phyloP scores from a whole-genome alignment of 257 asterid genomes.

The Ilex asprella region DNA sequence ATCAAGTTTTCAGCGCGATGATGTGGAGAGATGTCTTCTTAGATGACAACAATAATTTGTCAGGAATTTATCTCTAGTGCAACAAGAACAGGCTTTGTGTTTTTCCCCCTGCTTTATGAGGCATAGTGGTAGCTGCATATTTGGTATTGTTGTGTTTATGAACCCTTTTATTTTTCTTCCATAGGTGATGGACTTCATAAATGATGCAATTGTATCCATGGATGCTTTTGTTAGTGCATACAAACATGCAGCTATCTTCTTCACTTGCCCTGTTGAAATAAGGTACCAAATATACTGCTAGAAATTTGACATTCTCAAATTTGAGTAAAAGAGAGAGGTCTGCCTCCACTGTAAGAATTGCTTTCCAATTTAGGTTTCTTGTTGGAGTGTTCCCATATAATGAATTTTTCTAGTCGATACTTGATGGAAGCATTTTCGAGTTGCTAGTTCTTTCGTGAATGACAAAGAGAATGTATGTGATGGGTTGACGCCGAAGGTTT shows the following conservation, averaged over 20 bases:
- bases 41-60: background rate
- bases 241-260: conserved; percentile 67
- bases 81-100: background rate
- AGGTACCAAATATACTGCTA: conserved; percentile 39
- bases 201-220: conserved; percentile 82
- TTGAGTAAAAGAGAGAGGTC: too few relatives aligned
- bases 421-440: too few relatives aligned
- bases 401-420: too few relatives aligned
- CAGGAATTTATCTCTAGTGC: background rate
- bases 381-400: too few relatives aligned
- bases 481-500: too few relatives aligned
- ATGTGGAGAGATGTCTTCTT: background rate
- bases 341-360: too few relatives aligned
- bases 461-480: too few relatives aligned
- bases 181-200: conserved; percentile 96
- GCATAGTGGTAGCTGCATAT: background rate
- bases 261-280: conserved; percentile 64
- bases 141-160: background rate
- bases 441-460: too few relatives aligned
- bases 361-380: too few relatives aligned
- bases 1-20: background rate
- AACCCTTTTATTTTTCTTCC: conserved; percentile 3
- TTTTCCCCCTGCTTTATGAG: background rate
- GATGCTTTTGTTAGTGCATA: conserved; percentile 76
- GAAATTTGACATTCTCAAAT: background rate